Conservation (phyloP, 768 basidiomycete species). For the Pisolithus orientalis region DNA sequence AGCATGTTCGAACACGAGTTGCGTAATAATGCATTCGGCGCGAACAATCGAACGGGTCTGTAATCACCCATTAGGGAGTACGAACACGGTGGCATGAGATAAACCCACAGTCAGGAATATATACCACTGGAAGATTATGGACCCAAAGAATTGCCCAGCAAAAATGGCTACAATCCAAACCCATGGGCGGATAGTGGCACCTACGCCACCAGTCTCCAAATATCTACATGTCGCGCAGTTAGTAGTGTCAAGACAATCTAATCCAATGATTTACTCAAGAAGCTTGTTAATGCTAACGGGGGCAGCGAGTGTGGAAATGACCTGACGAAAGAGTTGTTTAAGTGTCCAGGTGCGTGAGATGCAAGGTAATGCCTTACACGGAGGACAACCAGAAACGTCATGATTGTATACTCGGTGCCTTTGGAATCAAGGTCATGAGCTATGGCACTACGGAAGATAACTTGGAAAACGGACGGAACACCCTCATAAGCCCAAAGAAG, state of each 20-base stretch:
- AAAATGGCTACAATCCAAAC: slow-evolving; percentile 57
- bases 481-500: slow-evolving; percentile 11
- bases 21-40: slow-evolving; percentile 45
- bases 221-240: slow-evolving; percentile 34
- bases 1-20: slow-evolving; percentile 49
- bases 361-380: neutral
- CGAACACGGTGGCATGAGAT: slow-evolving; percentile 4
- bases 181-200: slow-evolving; percentile 53
- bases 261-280: slow-evolving; percentile 15
- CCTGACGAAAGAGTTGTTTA: slow-evolving; percentile 1
- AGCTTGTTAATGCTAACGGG: slow-evolving; percentile 29
- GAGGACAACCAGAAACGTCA: slow-evolving; percentile 5
- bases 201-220: slow-evolving; percentile 47
- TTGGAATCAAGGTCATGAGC: neutral
- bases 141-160: slow-evolving; percentile 38
- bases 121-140: slow-evolving; percentile 49
- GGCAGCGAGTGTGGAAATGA: slow-evolving; percentile 16
- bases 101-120: slow-evolving; percentile 29
- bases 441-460: neutral
- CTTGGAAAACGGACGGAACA: slow-evolving; percentile 4
- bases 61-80: neutral
- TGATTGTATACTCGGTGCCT: slow-evolving; percentile 5
- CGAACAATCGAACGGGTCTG: slow-evolving; percentile 42
- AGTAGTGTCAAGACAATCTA: neutral
- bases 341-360: neutral